phyloP scores from a whole-genome alignment of 169 alveolate genomes.

The Perkinsus chesapeaki region DNA sequence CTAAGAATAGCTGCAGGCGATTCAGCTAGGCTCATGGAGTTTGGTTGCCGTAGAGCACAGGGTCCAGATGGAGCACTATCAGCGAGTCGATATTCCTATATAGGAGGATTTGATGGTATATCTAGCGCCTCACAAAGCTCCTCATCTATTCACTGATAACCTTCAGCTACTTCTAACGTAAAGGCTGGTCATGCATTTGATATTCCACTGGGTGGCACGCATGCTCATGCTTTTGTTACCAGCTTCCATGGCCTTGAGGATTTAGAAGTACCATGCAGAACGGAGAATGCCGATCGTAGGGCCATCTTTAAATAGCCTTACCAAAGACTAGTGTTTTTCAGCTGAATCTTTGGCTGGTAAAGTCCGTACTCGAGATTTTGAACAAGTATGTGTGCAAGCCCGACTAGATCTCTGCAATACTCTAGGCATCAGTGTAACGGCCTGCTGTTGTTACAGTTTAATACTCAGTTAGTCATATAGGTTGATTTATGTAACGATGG shows the following conservation, averaged over 20 bases:
- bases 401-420: neutral
- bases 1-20: neutral
- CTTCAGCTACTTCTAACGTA: constrained; percentile 44
- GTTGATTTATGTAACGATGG: constrained; percentile 41
- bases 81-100: constrained; percentile 65
- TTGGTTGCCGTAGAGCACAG: neutral
- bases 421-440: neutral
- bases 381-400: neutral
- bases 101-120: constrained; percentile 68
- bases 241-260: constrained; percentile 19
- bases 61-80: constrained; percentile 87
- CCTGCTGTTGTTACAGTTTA: neutral
- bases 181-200: constrained; percentile 40
- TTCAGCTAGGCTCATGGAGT: neutral
- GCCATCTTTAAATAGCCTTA: neutral
- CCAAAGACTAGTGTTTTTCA: neutral
- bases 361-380: neutral
- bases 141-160: neutral
- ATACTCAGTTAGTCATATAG: neutral
- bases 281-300: neutral
- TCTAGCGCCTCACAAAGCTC: neutral
- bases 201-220: constrained; percentile 58
- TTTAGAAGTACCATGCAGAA: neutral
- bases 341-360: neutral
- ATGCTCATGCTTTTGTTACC: constrained; percentile 70